These are phyloP conservation scores for Capillidium rhysosporum DNA, from an alignment of 371 early-diverging fungal species.

Conservation along the genomic window DNA sequence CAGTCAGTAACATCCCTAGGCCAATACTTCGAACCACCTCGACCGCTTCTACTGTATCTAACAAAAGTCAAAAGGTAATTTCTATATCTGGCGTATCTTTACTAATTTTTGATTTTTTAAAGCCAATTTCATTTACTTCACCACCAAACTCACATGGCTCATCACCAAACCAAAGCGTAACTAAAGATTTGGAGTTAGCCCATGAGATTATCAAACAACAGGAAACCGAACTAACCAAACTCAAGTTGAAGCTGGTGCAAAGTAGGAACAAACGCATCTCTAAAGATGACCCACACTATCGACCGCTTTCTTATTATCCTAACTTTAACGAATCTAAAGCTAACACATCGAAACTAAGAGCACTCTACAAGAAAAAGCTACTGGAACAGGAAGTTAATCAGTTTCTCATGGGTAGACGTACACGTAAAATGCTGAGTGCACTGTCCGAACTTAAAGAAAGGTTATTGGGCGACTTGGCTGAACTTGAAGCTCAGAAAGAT, in stretches of 20 bases:
- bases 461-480: background rate
- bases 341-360: background rate
- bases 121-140: too few species aligned
- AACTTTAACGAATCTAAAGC: background rate
- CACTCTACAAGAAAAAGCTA: background rate
- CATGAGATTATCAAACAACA: constrained; percentile 1
- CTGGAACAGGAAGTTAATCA: constrained; percentile 3
- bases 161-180: background rate
- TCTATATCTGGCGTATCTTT: too few species aligned
- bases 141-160: too few species aligned
- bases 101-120: too few species aligned
- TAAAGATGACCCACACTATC: background rate
- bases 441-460: background rate
- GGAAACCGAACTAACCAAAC: background rate
- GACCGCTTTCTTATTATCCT: constrained; percentile 2
- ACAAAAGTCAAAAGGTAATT: too few species aligned
- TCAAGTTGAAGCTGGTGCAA: too few species aligned
- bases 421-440: background rate
- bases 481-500: background rate
- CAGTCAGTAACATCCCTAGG: too few species aligned
- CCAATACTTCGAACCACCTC: too few species aligned
- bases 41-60: too few species aligned
- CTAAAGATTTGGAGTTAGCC: background rate
- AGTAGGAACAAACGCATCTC: background rate
- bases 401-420: background rate